Percentiles rank a stretch among this genome's conserved stretches.
phyloP scores from a whole-genome alignment of 106 monocot genomes.

The Iris macrosiphon region DNA sequence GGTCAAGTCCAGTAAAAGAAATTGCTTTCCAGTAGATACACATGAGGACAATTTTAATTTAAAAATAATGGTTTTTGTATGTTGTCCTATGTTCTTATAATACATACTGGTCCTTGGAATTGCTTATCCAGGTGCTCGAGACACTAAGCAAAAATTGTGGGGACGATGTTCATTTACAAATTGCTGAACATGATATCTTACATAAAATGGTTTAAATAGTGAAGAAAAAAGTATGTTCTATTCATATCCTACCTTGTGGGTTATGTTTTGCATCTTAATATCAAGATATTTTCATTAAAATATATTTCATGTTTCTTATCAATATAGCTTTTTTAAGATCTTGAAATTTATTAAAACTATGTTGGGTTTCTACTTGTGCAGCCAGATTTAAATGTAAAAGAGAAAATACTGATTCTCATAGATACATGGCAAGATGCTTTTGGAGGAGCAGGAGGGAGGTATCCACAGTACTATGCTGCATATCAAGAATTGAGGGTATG shows the following conservation, averaged over 20 bases:
- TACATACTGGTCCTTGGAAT: constrained; percentile 1
- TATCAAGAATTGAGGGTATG: constrained; percentile 84
- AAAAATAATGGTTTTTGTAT: too few relatives aligned
- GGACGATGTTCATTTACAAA: constrained; percentile 59
- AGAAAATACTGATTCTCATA: constrained; percentile 85
- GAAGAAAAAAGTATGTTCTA: constrained; percentile 73
- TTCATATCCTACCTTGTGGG: background rate
- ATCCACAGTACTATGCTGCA: constrained; percentile 86
- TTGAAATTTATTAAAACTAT: background rate
- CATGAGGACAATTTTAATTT: too few relatives aligned
- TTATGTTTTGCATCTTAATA: constrained; percentile 9
- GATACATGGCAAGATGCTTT: constrained; percentile 98
- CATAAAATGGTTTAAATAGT: constrained; percentile 96
- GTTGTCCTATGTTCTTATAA: too few relatives aligned
- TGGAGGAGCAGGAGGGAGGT: constrained; percentile 68
- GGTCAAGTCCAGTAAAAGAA: too few relatives aligned
- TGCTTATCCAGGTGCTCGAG: constrained; percentile 64
- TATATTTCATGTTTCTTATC: background rate
- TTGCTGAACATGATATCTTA: constrained; percentile 79
- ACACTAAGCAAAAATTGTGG: constrained; percentile 98
- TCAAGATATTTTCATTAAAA: too few relatives aligned
- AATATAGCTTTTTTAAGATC: background rate
- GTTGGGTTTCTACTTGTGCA: constrained; percentile 16
- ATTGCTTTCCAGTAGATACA: too few relatives aligned
- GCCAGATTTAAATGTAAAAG: constrained; percentile 79